Evolutionary conservation across 1,284 basidiomycete genomes (phyloP).

Genomic region (Ustilago bromivora): DNA sequence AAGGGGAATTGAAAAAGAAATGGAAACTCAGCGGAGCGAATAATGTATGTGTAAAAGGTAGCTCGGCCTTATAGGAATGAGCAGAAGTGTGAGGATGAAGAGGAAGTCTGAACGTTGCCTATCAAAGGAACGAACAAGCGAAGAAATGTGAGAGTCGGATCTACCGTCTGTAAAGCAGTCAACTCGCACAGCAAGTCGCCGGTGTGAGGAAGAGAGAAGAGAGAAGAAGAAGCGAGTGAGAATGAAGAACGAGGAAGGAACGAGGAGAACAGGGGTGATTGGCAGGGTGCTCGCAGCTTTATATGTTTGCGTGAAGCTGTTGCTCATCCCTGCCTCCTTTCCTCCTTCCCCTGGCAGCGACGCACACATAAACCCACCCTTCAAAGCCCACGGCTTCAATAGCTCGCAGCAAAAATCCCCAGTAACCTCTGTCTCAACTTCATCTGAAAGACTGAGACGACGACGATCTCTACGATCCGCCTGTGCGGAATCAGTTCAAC

Average conservation of each 20-base stretch:
- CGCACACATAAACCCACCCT: no score
- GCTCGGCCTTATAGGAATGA: neutral
- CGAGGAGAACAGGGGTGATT: neutral
- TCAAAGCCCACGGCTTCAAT: no score
- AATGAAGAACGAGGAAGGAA: neutral
- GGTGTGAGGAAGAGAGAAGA: neutral
- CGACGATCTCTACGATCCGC: no score
- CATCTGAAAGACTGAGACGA: no score
- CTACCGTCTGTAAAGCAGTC: conserved; percentile 8
- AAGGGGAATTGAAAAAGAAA: neutral
- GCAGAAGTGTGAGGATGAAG: neutral
- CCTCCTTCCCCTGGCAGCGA: no score
- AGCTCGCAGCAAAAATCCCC: no score
- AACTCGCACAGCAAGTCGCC: conserved; percentile 25
- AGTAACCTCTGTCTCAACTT: no score
- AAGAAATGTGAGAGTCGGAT: conserved; percentile 7
- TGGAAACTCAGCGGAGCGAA: neutral
- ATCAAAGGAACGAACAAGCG: conserved; percentile 29
- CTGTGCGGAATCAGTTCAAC: no score
- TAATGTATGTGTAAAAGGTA: neutral
- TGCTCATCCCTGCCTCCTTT: no score
- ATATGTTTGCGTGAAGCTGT: neutral
- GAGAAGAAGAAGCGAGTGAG: neutral
- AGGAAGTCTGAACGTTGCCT: conserved; percentile 14
- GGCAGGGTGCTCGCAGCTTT: neutral